Evolutionary conservation across 2,329 filamentous ascomycete genomes (phyloP), one percentile per base, ranked within the genome.

Genomic region (Alternaria conjuncta): DNA sequence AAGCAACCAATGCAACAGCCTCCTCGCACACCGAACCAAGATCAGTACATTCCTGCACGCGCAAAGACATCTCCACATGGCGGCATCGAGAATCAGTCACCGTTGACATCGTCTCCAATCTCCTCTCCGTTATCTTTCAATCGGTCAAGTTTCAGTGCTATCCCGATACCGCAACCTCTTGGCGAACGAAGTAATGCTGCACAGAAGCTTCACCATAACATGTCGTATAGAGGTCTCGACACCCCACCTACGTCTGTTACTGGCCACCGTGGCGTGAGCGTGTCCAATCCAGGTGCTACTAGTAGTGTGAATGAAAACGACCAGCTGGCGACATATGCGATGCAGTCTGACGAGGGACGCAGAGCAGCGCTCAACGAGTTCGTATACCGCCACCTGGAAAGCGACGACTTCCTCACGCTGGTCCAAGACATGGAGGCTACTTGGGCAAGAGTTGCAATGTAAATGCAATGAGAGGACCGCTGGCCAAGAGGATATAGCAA

Each of bases 371-470:
- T 88, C 18, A 84, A 86, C 56, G 76, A 84, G 23, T 86, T 86
- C 65, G 83, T 88, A 57, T 79, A 84, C 41, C 79, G 81, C n/a
- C 81, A 82, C 60, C 78, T 88, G 4, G 79, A 84, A 26, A 82
- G 85, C 63, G 78, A 83, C 4, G 78, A 82, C 20, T 88, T 88
- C 63, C 59, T 84, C 6, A 82, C 79, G 18, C 73, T 88, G n/a
- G 84, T 84, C 55, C 78, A 84, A 63, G 85, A 87, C 71, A 79
- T 85, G 49, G 82, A 83, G 55, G 76, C 76, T 12, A 81, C 83
- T 64, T 87, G 85, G 86, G 78, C 69, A 7, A 67, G 71, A 20
- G 61, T 73, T 41, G 70, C 64, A 4, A 64, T 76, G 3, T 70
- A 70, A 61, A 69, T 53, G 50, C 61, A 46, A 55, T 64, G 59